Evolutionary conservation across 1,284 basidiomycete species (phyloP).

Genomic region (Takashimella tepidaria): DNA sequence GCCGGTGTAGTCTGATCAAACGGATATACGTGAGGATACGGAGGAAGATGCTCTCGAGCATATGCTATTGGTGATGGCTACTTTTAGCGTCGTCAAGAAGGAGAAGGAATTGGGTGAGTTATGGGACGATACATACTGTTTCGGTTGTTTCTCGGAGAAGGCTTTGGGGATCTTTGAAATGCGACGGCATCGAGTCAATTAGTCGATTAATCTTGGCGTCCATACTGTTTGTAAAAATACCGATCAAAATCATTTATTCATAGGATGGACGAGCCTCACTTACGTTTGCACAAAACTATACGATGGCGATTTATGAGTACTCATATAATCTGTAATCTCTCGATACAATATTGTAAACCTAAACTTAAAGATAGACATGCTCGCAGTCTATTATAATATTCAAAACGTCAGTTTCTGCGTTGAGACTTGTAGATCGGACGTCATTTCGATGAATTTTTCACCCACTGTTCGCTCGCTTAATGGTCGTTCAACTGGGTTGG

Average conservation of each 20-base stretch:
- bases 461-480: constrained; percentile 11
- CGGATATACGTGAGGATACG: constrained; percentile 13
- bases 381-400: too few species aligned
- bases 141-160: neutral
- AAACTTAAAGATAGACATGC: constrained; percentile 17
- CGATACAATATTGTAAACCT: constrained; percentile 19
- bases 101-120: too few species aligned
- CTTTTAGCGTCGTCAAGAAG: too few species aligned
- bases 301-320: constrained; percentile 7
- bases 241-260: neutral
- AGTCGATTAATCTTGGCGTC: constrained; percentile 16
- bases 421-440: too few species aligned
- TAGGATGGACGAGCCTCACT: neutral
- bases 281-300: constrained; percentile 15
- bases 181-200: constrained; percentile 7
- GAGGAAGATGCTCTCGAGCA: constrained; percentile 16
- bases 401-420: too few species aligned
- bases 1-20: constrained; percentile 13
- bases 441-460: too few species aligned
- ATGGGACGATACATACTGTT: neutral
- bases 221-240: constrained; percentile 8
- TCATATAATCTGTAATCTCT: constrained; percentile 19
- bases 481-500: constrained; percentile 5
- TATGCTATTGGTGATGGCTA: too few species aligned
- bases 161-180: constrained; percentile 9